Percentiles rank a stretch among this genome's conserved stretches.
Evolutionary conservation across 2,329 filamentous ascomycete genomes (phyloP).

Genomic region (Monosporascus cannonballus): DNA sequence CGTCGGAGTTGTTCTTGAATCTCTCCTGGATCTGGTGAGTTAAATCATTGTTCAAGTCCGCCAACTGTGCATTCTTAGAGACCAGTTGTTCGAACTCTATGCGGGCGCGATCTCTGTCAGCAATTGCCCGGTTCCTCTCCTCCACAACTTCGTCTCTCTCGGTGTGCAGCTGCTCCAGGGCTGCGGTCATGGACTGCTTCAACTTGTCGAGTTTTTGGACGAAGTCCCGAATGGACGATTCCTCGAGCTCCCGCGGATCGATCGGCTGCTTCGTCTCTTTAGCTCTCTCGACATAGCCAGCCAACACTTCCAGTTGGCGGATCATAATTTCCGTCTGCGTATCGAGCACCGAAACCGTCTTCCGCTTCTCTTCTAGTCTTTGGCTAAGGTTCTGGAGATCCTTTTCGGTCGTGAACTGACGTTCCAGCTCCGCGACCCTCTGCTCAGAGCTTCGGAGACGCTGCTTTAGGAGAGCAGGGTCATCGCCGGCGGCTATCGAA

Average conservation of each 20-base stretch:
- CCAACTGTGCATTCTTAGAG: conserved; percentile 87
- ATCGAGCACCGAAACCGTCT: conserved; percentile 90
- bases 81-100: conserved; percentile 94
- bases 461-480: conserved; percentile 61
- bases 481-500: conserved; percentile 55
- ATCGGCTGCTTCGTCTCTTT: conserved; percentile 78
- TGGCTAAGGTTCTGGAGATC: conserved; percentile 73
- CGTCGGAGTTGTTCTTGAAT: conserved; percentile 69
- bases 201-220: conserved; percentile 66
- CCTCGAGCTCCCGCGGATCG: conserved; percentile 76
- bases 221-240: conserved; percentile 85
- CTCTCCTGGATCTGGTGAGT: conserved; percentile 90
- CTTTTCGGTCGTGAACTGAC: conserved; percentile 63
- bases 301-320: conserved; percentile 81
- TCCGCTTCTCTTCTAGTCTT: conserved; percentile 85
- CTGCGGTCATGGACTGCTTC: conserved; percentile 50
- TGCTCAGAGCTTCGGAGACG: conserved; percentile 79
- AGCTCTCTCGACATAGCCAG: conserved; percentile 78
- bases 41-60: conserved; percentile 91
- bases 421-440: conserved; percentile 77
- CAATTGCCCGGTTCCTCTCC: conserved; percentile 74
- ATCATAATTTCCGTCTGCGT: conserved; percentile 95
- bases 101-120: conserved; percentile 86
- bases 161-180: conserved; percentile 54
- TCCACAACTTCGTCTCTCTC: conserved; percentile 79